Evolutionary conservation across 2,329 filamentous ascomycete species (phyloP).

Genomic region (Penicillium fuscoglaucum): DNA sequence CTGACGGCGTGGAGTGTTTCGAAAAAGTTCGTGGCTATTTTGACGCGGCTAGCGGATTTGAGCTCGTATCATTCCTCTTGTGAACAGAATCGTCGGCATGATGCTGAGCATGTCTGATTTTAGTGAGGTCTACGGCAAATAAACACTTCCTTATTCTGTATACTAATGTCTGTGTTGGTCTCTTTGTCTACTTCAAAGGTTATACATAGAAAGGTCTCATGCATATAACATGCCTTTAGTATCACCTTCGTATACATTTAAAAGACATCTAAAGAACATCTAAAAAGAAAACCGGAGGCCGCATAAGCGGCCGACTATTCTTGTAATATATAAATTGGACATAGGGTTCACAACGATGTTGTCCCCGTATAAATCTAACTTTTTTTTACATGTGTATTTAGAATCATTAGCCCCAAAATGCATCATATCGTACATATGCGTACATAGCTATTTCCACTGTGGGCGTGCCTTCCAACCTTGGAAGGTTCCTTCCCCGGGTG

Average conservation of each 20-base stretch:
- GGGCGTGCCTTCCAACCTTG: not conserved
- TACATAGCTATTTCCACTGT: not conserved
- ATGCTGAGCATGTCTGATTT: slow-evolving; percentile 3
- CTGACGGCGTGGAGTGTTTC: slow-evolving; percentile 41
- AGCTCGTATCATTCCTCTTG: slow-evolving; percentile 10
- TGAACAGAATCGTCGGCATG: slow-evolving; percentile 3
- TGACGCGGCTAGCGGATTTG: slow-evolving; percentile 36
- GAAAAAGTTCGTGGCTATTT: slow-evolving; percentile 33
- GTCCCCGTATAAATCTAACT: not conserved
- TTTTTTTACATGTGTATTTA: no score
- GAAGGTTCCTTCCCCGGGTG: not conserved
- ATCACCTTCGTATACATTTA: no score
- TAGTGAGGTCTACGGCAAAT: not conserved
- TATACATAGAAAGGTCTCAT: no score
- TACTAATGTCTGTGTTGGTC: not conserved
- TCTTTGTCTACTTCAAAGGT: not conserved
- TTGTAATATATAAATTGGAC: not conserved
- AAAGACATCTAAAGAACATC: no score
- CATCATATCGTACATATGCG: not conserved
- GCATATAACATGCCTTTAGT: no score
- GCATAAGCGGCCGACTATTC: no score
- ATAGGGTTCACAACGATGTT: not conserved
- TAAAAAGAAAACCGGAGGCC: no score
- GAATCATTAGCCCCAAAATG: no score
- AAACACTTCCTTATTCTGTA: slow-evolving; percentile 1